Evolutionary conservation across 768 basidiomycete species (phyloP).

Genomic region (Goffeauzyma gilvescens): DNA sequence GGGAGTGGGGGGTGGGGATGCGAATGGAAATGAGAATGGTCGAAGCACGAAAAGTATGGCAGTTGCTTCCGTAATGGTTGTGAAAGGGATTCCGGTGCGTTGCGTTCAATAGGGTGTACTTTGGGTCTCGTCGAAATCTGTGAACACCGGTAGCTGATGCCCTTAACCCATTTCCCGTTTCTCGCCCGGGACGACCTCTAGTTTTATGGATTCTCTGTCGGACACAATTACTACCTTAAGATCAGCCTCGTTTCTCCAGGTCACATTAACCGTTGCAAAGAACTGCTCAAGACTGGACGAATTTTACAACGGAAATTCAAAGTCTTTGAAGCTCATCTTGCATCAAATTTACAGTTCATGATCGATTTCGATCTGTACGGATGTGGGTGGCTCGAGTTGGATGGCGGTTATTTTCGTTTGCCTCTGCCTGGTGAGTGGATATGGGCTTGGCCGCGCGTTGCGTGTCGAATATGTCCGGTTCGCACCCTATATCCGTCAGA

Average conservation of each 20-base stretch:
- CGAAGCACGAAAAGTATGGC: conserved; percentile 51
- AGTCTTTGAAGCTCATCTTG: conserved; percentile 77
- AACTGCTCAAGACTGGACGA: conserved; percentile 61
- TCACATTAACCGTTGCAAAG: conserved; percentile 47
- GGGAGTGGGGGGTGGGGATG: no score
- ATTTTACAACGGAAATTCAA: conserved; percentile 61
- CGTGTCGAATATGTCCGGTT: background rate
- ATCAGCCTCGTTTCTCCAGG: conserved; percentile 55
- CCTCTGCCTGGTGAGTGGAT: conserved; percentile 33
- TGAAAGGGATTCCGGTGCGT: conserved; percentile 85
- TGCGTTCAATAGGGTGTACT: no score
- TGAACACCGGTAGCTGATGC: no score
- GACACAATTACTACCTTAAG: conserved; percentile 74
- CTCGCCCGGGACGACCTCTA: no score
- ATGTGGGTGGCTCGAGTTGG: conserved; percentile 68
- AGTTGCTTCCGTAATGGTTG: conserved; percentile 54
- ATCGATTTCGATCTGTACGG: conserved; percentile 88
- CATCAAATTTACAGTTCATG: conserved; percentile 75
- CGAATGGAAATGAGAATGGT: conserved; percentile 53
- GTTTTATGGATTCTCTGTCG: conserved; percentile 87
- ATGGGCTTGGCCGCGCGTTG: background rate
- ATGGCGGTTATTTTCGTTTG: conserved; percentile 35
- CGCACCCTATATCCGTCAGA: background rate
- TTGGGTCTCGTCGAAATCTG: no score
- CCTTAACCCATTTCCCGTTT: no score